A percentile compares a stretch with the other conserved stretches of the same genome.
Evolutionary conservation across 306 rosid species (phyloP).

Genomic region (Acacia crassicarpa): DNA sequence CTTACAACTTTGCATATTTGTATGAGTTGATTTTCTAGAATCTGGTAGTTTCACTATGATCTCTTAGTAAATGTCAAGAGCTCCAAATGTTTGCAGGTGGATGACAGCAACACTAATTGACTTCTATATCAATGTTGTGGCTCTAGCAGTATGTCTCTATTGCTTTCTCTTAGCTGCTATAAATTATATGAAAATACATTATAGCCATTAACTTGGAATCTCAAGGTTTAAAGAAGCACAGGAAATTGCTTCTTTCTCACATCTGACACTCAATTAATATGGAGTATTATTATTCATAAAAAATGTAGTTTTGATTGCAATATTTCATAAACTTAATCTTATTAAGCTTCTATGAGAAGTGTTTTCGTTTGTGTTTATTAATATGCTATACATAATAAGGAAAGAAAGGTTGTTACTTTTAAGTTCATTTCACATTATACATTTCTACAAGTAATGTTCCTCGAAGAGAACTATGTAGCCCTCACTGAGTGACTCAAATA

Average conservation of each 20-base stretch:
- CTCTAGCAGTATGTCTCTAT: constrained; percentile 62
- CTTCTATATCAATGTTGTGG: constrained; percentile 77
- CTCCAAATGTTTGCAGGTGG: constrained; percentile 66
- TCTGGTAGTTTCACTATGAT: constrained; percentile 27
- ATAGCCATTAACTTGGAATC: constrained; percentile 7
- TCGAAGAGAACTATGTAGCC: constrained; percentile 14
- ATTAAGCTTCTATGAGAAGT: neutral
- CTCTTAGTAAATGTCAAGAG: constrained; percentile 20
- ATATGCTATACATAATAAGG: neutral
- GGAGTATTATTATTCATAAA: neutral
- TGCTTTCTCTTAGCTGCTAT: constrained; percentile 25
- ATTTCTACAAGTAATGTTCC: neutral
- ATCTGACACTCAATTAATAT: neutral
- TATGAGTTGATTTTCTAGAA: constrained; percentile 10
- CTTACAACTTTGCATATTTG: constrained; percentile 8
- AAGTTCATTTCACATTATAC: neutral
- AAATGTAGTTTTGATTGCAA: neutral
- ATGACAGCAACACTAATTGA: constrained; percentile 71
- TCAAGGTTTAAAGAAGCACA: constrained; percentile 17
- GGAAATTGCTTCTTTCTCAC: constrained; percentile 1
- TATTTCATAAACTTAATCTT: neutral
- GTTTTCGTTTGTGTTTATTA: neutral
- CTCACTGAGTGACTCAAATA: neutral
- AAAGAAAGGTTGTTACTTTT: neutral
- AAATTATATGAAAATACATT: constrained; percentile 14